phyloP scores from a whole-genome alignment of 139 green algal species.

The Chlorella vulgaris region DNA sequence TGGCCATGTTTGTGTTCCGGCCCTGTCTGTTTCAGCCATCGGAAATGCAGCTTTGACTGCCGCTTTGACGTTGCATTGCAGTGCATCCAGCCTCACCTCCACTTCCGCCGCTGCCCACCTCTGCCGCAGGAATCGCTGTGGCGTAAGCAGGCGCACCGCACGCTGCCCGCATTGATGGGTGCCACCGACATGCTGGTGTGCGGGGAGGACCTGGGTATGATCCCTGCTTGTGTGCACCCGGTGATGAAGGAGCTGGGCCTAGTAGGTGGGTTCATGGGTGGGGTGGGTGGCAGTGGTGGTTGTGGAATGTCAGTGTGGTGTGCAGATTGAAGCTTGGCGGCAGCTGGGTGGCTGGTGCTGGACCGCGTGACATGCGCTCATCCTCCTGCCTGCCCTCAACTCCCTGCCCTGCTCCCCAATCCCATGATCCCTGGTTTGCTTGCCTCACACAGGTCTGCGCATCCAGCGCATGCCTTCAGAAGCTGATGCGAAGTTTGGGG shows the following conservation, averaged over 20 bases:
- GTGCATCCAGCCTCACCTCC: not conserved
- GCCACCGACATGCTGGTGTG: slow-evolving; percentile 93
- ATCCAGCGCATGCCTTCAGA: slow-evolving; percentile 90
- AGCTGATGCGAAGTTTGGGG: slow-evolving; percentile 66
- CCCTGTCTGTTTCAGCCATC: too few relatives aligned
- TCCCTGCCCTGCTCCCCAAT: not conserved
- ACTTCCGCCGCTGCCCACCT: not conserved
- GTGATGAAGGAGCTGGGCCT: slow-evolving; percentile 91
- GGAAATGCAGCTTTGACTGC: not conserved
- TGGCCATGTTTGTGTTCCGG: too few relatives aligned
- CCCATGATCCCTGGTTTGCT: not conserved
- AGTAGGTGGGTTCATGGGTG: slow-evolving; percentile 68
- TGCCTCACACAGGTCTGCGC: slow-evolving; percentile 62
- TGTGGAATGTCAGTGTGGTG: not conserved
- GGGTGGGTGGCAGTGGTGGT: too few relatives aligned
- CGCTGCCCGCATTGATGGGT: slow-evolving; percentile 84
- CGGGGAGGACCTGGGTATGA: slow-evolving; percentile 94
- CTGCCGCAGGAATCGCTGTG: slow-evolving; percentile 76
- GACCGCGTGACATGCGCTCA: too few relatives aligned
- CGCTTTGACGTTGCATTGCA: not conserved
- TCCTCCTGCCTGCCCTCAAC: too few relatives aligned
- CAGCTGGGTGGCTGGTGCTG: too few relatives aligned
- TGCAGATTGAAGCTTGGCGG: too few relatives aligned
- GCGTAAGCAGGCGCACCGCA: slow-evolving; percentile 74
- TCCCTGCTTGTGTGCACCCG: slow-evolving; percentile 90